phyloP scores from a whole-genome alignment of 352 stramenopile genomes.

The Globisporangium canariense region DNA sequence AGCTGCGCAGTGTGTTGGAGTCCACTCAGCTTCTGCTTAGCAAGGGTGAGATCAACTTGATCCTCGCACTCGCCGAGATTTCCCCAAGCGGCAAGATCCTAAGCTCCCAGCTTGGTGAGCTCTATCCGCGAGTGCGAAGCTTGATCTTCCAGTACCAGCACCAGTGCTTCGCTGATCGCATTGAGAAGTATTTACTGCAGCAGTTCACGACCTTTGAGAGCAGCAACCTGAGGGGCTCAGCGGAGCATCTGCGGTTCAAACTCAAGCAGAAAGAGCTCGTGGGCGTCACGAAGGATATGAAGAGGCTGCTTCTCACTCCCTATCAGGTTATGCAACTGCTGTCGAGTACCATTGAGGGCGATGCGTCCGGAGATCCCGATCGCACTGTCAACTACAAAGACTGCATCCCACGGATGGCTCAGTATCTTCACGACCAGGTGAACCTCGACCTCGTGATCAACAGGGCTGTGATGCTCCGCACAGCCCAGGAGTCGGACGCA shows the following conservation, averaged over 20 bases:
- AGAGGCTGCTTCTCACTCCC: constrained; percentile 48
- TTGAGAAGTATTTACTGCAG: constrained; percentile 39
- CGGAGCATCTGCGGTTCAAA: constrained; percentile 44
- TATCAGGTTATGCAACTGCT: constrained; percentile 46
- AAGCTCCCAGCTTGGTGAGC: constrained; percentile 30
- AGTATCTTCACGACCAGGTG: constrained; percentile 29
- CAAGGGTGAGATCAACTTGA: constrained; percentile 54
- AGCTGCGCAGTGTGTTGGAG: constrained; percentile 49
- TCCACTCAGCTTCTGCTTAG: constrained; percentile 51
- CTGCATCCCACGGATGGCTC: constrained; percentile 27
- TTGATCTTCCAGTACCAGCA: constrained; percentile 62
- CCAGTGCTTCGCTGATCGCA: constrained; percentile 36
- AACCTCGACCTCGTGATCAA: constrained; percentile 24
- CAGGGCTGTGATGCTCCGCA: constrained; percentile 24
- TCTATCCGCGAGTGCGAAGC: constrained; percentile 44
- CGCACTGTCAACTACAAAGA: constrained; percentile 47
- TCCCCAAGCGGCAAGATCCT: constrained; percentile 26
- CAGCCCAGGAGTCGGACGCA: constrained; percentile 17
- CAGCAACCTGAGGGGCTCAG: constrained; percentile 36
- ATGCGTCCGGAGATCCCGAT: constrained; percentile 14
- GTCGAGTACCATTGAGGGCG: constrained; percentile 23
- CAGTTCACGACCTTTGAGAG: constrained; percentile 55
- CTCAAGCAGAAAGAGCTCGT: constrained; percentile 47
- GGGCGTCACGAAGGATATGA: constrained; percentile 39
- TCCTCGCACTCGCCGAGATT: constrained; percentile 34